Evolutionary conservation across 495 filamentous ascomycete species (phyloP).

Genomic region (Neurospora tetraspora): DNA sequence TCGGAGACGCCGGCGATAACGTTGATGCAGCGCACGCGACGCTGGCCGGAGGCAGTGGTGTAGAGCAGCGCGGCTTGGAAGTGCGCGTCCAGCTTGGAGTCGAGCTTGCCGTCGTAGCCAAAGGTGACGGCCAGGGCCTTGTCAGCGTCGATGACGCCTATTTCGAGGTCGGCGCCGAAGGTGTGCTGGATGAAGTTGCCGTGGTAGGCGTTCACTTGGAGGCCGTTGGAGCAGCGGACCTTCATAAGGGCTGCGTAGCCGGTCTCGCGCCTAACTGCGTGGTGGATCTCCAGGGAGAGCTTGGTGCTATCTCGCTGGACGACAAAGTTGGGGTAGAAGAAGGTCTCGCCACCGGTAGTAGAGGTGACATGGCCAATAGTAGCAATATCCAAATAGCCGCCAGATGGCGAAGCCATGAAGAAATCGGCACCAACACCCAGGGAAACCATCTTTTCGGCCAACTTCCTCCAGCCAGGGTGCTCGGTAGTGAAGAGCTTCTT

Average conservation of each 20-base stretch:
- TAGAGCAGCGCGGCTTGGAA: slow-evolving; percentile 95
- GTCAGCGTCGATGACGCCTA: slow-evolving; percentile 86
- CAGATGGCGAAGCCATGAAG: slow-evolving; percentile 83
- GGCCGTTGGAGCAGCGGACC: slow-evolving; percentile 91
- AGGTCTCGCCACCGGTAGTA: slow-evolving; percentile 82
- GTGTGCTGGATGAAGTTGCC: slow-evolving; percentile 95
- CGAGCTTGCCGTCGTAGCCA: slow-evolving; percentile 93
- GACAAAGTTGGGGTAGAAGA: slow-evolving; percentile 94
- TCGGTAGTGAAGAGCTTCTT: slow-evolving; percentile 89
- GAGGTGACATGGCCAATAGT: slow-evolving; percentile 76
- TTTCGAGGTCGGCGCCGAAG: slow-evolving; percentile 89
- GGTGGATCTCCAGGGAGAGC: slow-evolving; percentile 75
- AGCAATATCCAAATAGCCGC: slow-evolving; percentile 87
- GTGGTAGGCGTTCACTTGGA: slow-evolving; percentile 88
- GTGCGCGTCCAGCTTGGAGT: slow-evolving; percentile 91
- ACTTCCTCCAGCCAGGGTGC: slow-evolving; percentile 71
- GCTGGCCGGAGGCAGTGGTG: slow-evolving; percentile 81
- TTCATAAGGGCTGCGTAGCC: slow-evolving; percentile 98
- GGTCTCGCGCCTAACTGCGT: slow-evolving; percentile 82
- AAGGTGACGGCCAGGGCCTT: slow-evolving; percentile 90
- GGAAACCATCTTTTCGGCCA: slow-evolving; percentile 79
- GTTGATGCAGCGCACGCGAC: slow-evolving; percentile 87
- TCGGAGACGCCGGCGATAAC: slow-evolving; percentile 87
- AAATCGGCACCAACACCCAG: slow-evolving; percentile 84
- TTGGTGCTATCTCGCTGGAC: slow-evolving; percentile 74